These are phyloP conservation scores for Chenopodium album DNA, from an alignment of 148 eudicot genomes.

Conservation along the genomic window DNA sequence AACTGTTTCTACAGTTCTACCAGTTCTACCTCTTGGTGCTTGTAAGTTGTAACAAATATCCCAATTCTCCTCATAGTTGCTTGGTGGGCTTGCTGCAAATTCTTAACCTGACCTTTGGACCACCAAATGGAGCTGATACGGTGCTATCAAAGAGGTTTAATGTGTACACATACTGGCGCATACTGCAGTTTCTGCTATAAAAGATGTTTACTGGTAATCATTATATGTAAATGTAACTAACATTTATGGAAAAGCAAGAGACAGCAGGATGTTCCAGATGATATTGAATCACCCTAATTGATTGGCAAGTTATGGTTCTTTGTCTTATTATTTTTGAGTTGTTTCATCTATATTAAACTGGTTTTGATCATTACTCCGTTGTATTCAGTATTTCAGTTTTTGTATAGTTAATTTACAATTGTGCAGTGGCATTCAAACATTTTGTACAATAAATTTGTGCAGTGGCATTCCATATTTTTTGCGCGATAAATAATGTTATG, in stretches of 20 bases:
- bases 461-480: too few species aligned
- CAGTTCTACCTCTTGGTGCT: background rate
- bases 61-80: background rate
- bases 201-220: too few species aligned
- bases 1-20: background rate
- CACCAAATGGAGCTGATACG: background rate
- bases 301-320: background rate
- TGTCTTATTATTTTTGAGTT: background rate
- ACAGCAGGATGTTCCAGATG: background rate
- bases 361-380: background rate
- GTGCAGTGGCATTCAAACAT: background rate
- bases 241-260: background rate
- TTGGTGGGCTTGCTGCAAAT: background rate
- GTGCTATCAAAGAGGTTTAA: background rate
- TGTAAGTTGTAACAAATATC: too few species aligned
- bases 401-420: background rate
- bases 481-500: background rate
- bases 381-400: too few species aligned
- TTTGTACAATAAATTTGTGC: too few species aligned
- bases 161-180: background rate
- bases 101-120: background rate
- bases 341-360: background rate
- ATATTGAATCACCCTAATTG: background rate
- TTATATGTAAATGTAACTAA: background rate
- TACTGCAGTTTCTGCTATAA: background rate